Evolutionary conservation across 306 rosid genomes (phyloP).

Genomic region (Malus orientalis): DNA sequence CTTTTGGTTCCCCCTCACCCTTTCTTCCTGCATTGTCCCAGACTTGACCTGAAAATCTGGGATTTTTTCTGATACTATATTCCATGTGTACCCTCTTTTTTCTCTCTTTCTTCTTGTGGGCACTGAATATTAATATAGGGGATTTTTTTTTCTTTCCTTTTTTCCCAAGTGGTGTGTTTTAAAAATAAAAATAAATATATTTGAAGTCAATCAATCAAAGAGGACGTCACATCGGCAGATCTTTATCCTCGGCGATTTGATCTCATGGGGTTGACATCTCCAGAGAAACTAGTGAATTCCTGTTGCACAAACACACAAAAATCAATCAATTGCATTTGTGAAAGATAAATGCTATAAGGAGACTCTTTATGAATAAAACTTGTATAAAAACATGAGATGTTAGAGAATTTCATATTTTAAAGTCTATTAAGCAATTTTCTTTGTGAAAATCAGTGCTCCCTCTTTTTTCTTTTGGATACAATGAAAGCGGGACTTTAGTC

Average conservation of each 20-base stretch:
- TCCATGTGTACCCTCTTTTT: not conserved
- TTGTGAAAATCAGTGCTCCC: slow-evolving; percentile 15
- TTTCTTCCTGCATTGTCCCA: slow-evolving; percentile 14
- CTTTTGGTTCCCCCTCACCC: slow-evolving; percentile 22
- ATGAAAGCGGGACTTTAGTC: not conserved
- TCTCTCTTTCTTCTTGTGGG: slow-evolving; percentile 12
- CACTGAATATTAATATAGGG: not conserved
- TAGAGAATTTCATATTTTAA: too few species aligned
- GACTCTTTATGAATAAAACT: too few species aligned
- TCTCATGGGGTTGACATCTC: slow-evolving; percentile 54
- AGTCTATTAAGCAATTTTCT: not conserved
- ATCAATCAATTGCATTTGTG: not conserved
- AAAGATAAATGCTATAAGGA: not conserved
- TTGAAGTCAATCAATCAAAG: slow-evolving; percentile 28
- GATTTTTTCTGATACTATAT: slow-evolving; percentile 19
- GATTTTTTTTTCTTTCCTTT: not conserved
- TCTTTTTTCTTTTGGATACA: not conserved
- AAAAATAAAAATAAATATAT: slow-evolving; percentile 1
- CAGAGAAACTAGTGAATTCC: slow-evolving; percentile 31
- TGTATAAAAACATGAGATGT: fast-evolving
- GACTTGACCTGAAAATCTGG: slow-evolving; percentile 75
- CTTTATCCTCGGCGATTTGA: slow-evolving; percentile 55
- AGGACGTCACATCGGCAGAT: slow-evolving; percentile 63
- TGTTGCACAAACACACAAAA: slow-evolving; percentile 30
- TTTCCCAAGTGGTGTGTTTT: slow-evolving; percentile 33